A percentile compares a stretch with the other conserved stretches of the same genome.
Evolutionary conservation across 202 grass and related monocot species (phyloP).

Genomic region (Panicum virgatum): DNA sequence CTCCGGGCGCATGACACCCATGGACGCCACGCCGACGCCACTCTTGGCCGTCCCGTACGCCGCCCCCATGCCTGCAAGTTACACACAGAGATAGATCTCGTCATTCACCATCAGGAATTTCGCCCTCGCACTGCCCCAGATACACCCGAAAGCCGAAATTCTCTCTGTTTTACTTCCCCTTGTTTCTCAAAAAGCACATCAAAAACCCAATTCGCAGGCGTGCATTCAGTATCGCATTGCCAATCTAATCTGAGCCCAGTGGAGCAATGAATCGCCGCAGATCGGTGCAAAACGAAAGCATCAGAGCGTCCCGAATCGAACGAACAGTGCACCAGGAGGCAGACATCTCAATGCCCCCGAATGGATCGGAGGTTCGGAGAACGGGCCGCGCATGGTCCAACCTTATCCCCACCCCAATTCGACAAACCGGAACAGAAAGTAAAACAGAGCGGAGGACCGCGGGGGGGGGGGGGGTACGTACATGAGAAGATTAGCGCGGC

Average conservation of each 20-base stretch:
- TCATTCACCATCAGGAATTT: not conserved
- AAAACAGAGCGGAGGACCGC: not conserved
- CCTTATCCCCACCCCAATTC: not conserved
- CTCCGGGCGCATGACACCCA: slow-evolving; percentile 98
- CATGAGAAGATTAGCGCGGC: slow-evolving; percentile 96
- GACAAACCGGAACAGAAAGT: not conserved
- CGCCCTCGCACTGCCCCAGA: not conserved
- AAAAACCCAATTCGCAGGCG: not conserved
- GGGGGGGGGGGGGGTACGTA: not conserved
- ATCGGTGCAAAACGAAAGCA: not conserved
- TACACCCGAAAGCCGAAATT: not conserved
- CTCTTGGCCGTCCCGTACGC: slow-evolving; percentile 98
- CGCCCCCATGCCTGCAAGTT: slow-evolving; percentile 88
- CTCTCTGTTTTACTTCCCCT: no score
- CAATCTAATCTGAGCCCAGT: not conserved
- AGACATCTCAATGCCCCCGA: not conserved
- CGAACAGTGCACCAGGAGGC: not conserved
- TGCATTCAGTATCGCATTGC: not conserved
- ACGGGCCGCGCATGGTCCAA: not conserved
- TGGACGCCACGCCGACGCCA: slow-evolving; percentile 95
- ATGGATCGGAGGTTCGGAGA: slow-evolving; percentile 7
- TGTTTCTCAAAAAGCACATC: not conserved
- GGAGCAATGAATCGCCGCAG: not conserved
- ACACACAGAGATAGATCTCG: not conserved
- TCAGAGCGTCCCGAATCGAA: not conserved